A percentile compares a stretch with the other conserved stretches of the same genome.
phyloP scores from a whole-genome alignment of 1,284 basidiomycete genomes.

The Heterobasidion irregulare region DNA sequence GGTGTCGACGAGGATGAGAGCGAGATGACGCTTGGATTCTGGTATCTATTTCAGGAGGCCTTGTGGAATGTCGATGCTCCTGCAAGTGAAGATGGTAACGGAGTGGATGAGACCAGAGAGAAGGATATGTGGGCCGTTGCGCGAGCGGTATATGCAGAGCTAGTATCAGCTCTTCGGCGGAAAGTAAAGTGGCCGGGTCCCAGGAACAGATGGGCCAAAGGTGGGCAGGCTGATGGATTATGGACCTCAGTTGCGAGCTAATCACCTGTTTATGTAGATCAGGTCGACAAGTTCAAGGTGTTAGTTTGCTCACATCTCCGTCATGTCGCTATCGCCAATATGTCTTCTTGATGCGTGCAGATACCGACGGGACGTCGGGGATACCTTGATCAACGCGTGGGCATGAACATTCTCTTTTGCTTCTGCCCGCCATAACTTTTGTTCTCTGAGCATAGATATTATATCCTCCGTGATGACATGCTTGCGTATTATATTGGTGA shows the following conservation, averaged over 20 bases:
- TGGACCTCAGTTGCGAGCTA: no score
- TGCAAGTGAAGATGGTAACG: constrained; percentile 31
- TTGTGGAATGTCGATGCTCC: constrained; percentile 61
- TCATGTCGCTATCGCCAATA: constrained; percentile 16
- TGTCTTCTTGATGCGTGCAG: constrained; percentile 24
- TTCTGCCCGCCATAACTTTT: neutral
- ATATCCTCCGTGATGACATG: constrained; percentile 79
- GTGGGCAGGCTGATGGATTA: constrained; percentile 24
- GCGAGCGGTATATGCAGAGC: constrained; percentile 69
- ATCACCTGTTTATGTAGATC: constrained; percentile 35
- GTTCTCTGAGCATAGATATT: constrained; percentile 49
- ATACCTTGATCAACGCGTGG: constrained; percentile 85
- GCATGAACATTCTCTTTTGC: constrained; percentile 18
- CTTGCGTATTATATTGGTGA: constrained; percentile 61
- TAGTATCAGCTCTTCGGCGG: constrained; percentile 59
- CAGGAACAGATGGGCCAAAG: constrained; percentile 57
- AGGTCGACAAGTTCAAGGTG: constrained; percentile 70
- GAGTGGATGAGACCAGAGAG: constrained; percentile 25
- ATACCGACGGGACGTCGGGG: constrained; percentile 84
- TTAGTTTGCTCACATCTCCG: constrained; percentile 26
- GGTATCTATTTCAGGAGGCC: constrained; percentile 85
- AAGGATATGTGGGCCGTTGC: constrained; percentile 48
- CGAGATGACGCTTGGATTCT: constrained; percentile 80
- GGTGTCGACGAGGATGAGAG: constrained; percentile 80
- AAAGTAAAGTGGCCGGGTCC: constrained; percentile 67